Percentiles rank a stretch among this genome's conserved stretches.
phyloP scores from a whole-genome alignment of 768 basidiomycete species.

The Daedaleopsis sinensis region DNA sequence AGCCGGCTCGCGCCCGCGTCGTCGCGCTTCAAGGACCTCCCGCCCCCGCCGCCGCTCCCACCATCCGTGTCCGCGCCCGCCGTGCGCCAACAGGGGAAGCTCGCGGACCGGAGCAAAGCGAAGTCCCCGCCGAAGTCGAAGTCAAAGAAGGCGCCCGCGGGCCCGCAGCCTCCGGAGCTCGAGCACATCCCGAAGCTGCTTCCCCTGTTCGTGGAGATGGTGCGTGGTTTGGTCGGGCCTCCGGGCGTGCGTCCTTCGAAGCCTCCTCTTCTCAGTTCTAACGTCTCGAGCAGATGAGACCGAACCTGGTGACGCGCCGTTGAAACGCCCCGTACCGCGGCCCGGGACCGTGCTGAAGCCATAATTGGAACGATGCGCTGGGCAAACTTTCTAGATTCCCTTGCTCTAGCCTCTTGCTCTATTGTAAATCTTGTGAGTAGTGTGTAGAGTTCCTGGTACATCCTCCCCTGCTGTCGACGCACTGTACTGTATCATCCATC shows the following conservation, averaged over 20 bases:
- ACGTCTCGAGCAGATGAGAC: constrained; percentile 36
- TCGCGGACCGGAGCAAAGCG: constrained; percentile 1
- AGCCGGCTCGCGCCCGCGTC: constrained; percentile 1
- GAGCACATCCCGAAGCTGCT: constrained; percentile 78
- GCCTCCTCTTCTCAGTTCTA: background rate
- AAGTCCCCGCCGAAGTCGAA: constrained; percentile 19
- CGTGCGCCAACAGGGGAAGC: constrained; percentile 7
- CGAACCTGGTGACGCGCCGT: constrained; percentile 38
- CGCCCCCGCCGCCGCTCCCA: constrained; percentile 34
- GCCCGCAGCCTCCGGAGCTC: constrained; percentile 75
- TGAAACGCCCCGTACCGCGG: background rate
- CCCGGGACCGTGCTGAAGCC: too few relatives aligned
- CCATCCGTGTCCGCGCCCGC: constrained; percentile 44
- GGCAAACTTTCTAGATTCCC: background rate
- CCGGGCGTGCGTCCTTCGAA: background rate
- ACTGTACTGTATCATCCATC: constrained; percentile 18
- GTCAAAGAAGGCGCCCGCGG: constrained; percentile 45
- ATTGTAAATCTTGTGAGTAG: constrained; percentile 14
- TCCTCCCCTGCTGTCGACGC: background rate
- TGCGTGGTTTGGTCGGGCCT: constrained; percentile 39
- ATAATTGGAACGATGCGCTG: background rate
- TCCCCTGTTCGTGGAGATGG: constrained; percentile 92
- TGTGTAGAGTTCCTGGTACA: background rate
- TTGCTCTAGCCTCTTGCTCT: constrained; percentile 16
- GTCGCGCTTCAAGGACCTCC: constrained; percentile 20